Evolutionary conservation across 164 flowering plant species (phyloP).

Genomic region (Santalum album): DNA sequence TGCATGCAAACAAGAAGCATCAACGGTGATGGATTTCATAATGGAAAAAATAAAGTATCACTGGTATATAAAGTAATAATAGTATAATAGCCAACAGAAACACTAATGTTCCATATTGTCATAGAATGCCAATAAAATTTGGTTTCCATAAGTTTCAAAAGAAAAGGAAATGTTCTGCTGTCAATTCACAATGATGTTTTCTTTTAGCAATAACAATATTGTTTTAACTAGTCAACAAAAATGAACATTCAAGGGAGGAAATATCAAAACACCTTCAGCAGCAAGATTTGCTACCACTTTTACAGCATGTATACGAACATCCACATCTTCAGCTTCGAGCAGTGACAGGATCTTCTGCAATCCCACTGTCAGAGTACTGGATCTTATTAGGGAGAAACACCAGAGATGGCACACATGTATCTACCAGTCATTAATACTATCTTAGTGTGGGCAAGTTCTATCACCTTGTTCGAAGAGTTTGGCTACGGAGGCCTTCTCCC

Average conservation of each 20-base stretch:
- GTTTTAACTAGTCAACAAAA: no score
- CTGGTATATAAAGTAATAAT: constrained; percentile 27
- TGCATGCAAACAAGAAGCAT: constrained; percentile 17
- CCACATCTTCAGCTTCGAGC: constrained; percentile 90
- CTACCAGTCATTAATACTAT: no score
- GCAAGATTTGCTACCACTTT: constrained; percentile 98
- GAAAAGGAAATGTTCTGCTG: no score
- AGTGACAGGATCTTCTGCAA: constrained; percentile 90
- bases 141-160: no score
- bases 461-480: constrained; percentile 94
- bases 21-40: neutral
- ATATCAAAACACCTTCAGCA: constrained; percentile 64
- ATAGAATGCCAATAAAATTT: no score
- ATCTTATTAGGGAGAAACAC: neutral
- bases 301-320: constrained; percentile 92
- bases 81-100: neutral
- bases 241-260: neutral
- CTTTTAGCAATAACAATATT: no score
- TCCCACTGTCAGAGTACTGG: constrained; percentile 54
- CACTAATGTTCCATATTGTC: no score
- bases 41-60: constrained; percentile 44
- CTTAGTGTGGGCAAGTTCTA: neutral
- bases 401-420: neutral
- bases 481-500: constrained; percentile 71
- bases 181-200: no score